A percentile compares a stretch with the other conserved stretches of the same genome.
These are phyloP conservation scores for Cinchona pubescens DNA, from an alignment of 257 asterid genomes.

Conservation along the genomic window DNA sequence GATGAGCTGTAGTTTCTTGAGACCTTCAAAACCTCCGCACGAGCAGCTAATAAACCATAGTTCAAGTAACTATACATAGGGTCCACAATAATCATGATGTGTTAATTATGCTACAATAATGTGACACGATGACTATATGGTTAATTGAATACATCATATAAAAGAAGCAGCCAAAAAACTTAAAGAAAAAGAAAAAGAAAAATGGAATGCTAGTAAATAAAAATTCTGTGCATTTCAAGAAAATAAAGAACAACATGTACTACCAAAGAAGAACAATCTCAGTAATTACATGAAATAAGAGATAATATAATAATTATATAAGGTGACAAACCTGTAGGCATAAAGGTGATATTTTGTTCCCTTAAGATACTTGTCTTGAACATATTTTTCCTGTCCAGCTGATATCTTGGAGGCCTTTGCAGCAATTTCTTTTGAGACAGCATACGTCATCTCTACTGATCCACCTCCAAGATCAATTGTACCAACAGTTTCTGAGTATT, in stretches of 20 bases:
- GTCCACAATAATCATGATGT: background rate
- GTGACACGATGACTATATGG: background rate
- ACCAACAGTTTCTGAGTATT: slow-evolving; percentile 55
- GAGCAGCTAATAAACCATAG: slow-evolving; percentile 75
- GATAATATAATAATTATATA: background rate
- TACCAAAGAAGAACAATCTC: background rate
- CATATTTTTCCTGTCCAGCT: slow-evolving; percentile 56
- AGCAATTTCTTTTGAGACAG: slow-evolving; percentile 60
- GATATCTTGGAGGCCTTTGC: slow-evolving; percentile 53
- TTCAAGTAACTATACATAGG: slow-evolving; percentile 59
- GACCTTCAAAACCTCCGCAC: slow-evolving; percentile 69
- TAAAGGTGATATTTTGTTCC: slow-evolving; percentile 62
- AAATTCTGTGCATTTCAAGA: background rate
- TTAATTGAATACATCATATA: too few species aligned
- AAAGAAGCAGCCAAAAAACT: too few species aligned
- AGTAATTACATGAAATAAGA: background rate
- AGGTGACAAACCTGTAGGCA: slow-evolving; percentile 54
- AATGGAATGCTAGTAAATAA: background rate
- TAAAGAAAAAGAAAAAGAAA: background rate
- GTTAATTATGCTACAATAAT: background rate
- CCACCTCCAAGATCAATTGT: slow-evolving; percentile 92
- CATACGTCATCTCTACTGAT: slow-evolving; percentile 84
- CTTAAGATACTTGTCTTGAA: slow-evolving; percentile 60
- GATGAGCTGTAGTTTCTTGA: slow-evolving; percentile 48
- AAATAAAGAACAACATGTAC: too few species aligned